Evolutionary conservation across 768 basidiomycete genomes (phyloP).

Genomic region (Pluteus cervinus): DNA sequence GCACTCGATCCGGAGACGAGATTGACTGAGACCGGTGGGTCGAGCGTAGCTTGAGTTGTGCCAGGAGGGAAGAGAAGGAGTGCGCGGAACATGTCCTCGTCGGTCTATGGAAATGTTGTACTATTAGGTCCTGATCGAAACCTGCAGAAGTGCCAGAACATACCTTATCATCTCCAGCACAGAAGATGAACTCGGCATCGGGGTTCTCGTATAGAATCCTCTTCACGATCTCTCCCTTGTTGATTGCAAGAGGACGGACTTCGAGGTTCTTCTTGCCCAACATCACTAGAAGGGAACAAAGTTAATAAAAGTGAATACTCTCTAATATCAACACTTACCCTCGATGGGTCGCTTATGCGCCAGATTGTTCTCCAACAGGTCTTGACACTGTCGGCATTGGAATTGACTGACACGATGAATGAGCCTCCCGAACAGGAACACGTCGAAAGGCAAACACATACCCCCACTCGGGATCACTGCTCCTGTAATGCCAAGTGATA

Average conservation of each 20-base stretch:
- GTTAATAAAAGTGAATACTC: not conserved
- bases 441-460: slow-evolving; percentile 34
- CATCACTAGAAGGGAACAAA: slow-evolving; percentile 50
- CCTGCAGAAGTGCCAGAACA: slow-evolving; percentile 1
- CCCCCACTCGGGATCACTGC: slow-evolving; percentile 95
- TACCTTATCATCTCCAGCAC: slow-evolving; percentile 97
- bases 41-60: slow-evolving; percentile 39
- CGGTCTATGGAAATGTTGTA: slow-evolving; percentile 47
- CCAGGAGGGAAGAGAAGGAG: slow-evolving; percentile 58
- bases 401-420: slow-evolving; percentile 48
- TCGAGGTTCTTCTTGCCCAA: slow-evolving; percentile 99
- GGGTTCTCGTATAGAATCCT: slow-evolving; percentile 89
- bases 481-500: slow-evolving; percentile 97
- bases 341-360: slow-evolving; percentile 93
- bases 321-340: slow-evolving; percentile 35
- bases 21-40: slow-evolving; percentile 51
- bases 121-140: not conserved
- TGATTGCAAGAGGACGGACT: slow-evolving; percentile 90
- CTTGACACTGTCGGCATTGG: slow-evolving; percentile 96
- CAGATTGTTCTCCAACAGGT: slow-evolving; percentile 90
- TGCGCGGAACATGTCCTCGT: slow-evolving; percentile 99
- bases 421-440: not conserved
- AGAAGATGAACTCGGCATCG: slow-evolving; percentile 93
- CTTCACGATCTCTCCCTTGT: slow-evolving; percentile 99
- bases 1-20: slow-evolving; percentile 41